A percentile compares a stretch with the other conserved stretches of the same genome.
Evolutionary conservation across 1,284 basidiomycete species (phyloP).

Genomic region (Sporisorium sorghi): DNA sequence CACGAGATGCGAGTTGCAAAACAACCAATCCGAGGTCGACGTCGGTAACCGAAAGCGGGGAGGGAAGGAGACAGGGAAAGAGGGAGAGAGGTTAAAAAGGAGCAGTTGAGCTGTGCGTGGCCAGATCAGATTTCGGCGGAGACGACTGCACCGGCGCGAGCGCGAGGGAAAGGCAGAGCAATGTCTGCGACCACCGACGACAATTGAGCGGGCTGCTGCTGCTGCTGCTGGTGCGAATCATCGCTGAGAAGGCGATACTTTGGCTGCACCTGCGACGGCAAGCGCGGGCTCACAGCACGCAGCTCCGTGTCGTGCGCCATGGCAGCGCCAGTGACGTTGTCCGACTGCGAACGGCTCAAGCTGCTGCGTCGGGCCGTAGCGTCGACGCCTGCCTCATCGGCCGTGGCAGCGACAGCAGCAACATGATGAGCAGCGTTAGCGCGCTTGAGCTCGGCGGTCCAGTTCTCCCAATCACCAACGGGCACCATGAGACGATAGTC

Average conservation of each 20-base stretch:
- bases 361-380: slow-evolving; percentile 27
- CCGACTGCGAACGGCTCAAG: slow-evolving; percentile 45
- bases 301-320: slow-evolving; percentile 42
- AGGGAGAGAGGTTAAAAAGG: background rate
- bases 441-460: slow-evolving; percentile 56
- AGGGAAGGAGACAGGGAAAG: background rate
- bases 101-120: background rate
- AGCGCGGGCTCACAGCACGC: slow-evolving; percentile 38
- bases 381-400: slow-evolving; percentile 7
- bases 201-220: slow-evolving; percentile 5
- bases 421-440: slow-evolving; percentile 13
- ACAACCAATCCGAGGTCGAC: slow-evolving; percentile 9
- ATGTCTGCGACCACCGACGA: slow-evolving; percentile 11
- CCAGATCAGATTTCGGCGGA: slow-evolving; percentile 27
- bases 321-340: slow-evolving; percentile 47
- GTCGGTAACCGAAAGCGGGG: slow-evolving; percentile 6
- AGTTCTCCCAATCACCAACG: slow-evolving; percentile 57
- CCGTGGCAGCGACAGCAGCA: slow-evolving; percentile 3
- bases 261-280: slow-evolving; percentile 39
- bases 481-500: slow-evolving; percentile 70
- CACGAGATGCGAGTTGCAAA: slow-evolving; percentile 18
- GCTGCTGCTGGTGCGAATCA: slow-evolving; percentile 7
- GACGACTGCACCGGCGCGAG: slow-evolving; percentile 14
- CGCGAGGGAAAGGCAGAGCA: slow-evolving; percentile 38
- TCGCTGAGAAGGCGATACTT: slow-evolving; percentile 34